Base-by-base conservation (phyloP, 345 rosid species). In the Tarenaya hassleriana region DNA sequence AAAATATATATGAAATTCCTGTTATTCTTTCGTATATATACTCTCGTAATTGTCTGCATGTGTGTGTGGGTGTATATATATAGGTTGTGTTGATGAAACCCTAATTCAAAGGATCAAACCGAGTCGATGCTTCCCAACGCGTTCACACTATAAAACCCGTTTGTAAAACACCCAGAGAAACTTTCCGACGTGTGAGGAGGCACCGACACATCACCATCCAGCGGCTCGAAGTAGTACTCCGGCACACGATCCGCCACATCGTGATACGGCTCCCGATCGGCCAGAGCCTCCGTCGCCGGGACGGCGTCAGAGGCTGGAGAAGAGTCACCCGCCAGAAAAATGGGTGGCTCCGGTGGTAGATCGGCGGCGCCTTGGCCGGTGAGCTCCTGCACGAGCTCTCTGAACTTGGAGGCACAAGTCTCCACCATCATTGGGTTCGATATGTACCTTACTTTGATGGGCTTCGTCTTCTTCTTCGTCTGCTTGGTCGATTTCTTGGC, bases 301-400 rank as follows among this genome's bases (percentile, higher is more conserved):
- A 24, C 5, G 29, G 29, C 2, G 5, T 5, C 5, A 5, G 29
- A 5, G 9, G 4, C 15, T 38, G 64, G 43, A 33, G 44, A 0
- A 11, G 45, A 53, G 29, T 59, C 70, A 9, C n/a, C 65, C 40
- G 11, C 34, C 1, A 52, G 4, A 56, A 49, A 61, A 55, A 58
- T 38, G 15, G 62, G 42, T 5, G 59, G 39, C 16, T 45, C 54
- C 7, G 16, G 34, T 18, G 72, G 63, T 35, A 56, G 33, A 13
- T 89, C 90, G 3, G 57, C 57, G 3, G 97, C 86, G 63, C 82
- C 78, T 51, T 83, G 79, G 0, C 96, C 95, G 9, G 96, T 88
- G 58, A 88, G 96, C 56, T 85, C 83, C 62, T 88, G 94, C 32
- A 88, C 96, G 10, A 80, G 69, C 54, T 83, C 88, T 63, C 96